Base-by-base conservation (phyloP, 805 yeast genomes). In the Soucietia sequanensis region DNA sequence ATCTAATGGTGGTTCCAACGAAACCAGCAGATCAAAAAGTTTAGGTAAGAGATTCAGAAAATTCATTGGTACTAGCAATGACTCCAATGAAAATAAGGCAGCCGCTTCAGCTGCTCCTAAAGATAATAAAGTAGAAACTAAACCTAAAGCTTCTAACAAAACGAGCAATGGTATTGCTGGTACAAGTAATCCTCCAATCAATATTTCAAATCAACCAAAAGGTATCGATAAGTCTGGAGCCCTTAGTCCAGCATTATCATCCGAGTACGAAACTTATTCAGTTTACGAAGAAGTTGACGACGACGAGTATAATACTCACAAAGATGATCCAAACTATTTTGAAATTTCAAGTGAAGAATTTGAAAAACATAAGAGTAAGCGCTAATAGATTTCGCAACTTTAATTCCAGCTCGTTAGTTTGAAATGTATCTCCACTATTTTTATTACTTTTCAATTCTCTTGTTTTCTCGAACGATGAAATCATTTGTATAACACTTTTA, bases 231-330 rank as follows among this genome's bases (percentile, higher is more conserved):
- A 17, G 7, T 12, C 27, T 6, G 26, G 16, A 17, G 16, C 8
- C 6, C 21, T 26, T 14, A 18, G 14, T 8, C 14, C 34, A 8
- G 29, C 26, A 12, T 12, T 25, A 5, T 31, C 39, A 6, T 28
- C 51, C 14, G 53, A 47, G 27, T 51, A 44, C 27, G 56, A 51
- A 19, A 48, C 48, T 13, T 45, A 46, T 34, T 52, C 62, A 7
- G 47, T 51, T 12, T 71, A 74, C 44, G 78, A 74, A 50, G 76
- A 77, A 23, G 71, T 76, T 20, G 63, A 68, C 22, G 74, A 73
- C 41, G 52, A 38, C 14, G 81, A 76, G 42, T 76, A 47, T 47
- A 69, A 66, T 32, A 55, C 57, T 5, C 48, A 76, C 60, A 63
- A 60, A 46, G 57, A 56, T 41, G 68, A 76, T 52, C 78, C 80